Evolutionary conservation across 495 filamentous ascomycete genomes (phyloP), one percentile per base, ranked within the genome.

Genomic region (Penicillium mononematosum): DNA sequence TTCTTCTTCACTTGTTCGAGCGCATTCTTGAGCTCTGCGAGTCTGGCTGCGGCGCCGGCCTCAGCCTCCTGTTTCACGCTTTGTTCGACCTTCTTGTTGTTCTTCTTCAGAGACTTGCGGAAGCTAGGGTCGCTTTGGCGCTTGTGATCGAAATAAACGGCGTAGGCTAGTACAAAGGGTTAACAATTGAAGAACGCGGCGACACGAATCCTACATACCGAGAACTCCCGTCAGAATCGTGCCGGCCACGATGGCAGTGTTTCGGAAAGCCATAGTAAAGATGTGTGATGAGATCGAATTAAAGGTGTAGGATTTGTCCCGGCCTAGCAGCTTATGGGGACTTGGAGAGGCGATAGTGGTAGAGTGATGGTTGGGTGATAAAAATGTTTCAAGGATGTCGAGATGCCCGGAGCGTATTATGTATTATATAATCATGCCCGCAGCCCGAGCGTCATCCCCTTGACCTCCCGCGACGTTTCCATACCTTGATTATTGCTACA

Each of bases 131-230:
- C 86, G 68, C 84, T 87, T 63, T 94, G 89, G 63, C 94, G 85
- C 72, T 88, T 87, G 78, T 97, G 86, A 78, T 98, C 94, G 68
- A 98, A 98, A 80, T 96, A 98, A 55, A 90, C 75, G 54, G 91
- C 95, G 68, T 98, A 87, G 66, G 82, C 83, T 84, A 42, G 20
- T 38, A 38, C 11, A 8, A 19, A 29, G 31, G n/a, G 45, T 50
- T 45, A 45, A 42, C 4, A 14, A 32, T 50, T 47, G 17, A 50
- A 36, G n/a, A 62, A 41, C 29, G 47, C 55, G 27, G 45, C 55
- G 39, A 50, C 44, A 43, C 41, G 44, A 51, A 38, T 25, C 38
- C 51, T 54, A 63, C 82, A 64, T 81, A 92, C 89, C 89, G 56
- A 96, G 69, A 43, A 91, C 67, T 58, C 90, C 90, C 39, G 90